These are phyloP conservation scores for Venturia pyrina DNA, from an alignment of 2,329 filamentous ascomycete species.

Conservation along the genomic window DNA sequence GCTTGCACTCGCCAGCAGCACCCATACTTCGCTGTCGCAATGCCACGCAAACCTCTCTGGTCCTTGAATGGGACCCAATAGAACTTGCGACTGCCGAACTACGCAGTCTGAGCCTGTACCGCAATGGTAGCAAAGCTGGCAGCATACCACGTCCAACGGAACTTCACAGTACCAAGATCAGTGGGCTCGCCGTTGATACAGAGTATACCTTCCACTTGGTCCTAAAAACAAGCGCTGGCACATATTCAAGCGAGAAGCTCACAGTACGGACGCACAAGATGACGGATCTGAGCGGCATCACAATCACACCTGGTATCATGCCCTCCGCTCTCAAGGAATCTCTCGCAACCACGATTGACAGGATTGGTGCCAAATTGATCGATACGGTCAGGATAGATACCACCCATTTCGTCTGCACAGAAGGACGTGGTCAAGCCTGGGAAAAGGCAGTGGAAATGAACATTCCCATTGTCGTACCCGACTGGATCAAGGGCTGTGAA, in stretches of 20 bases:
- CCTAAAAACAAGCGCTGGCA: constrained; percentile 81
- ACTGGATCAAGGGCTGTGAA: constrained; percentile 97
- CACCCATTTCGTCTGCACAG: constrained; percentile 95
- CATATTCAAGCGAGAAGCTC: constrained; percentile 72
- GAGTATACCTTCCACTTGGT: constrained; percentile 94
- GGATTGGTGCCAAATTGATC: constrained; percentile 86
- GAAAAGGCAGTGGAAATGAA: constrained; percentile 97
- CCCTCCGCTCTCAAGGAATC: constrained; percentile 62
- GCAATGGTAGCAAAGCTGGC: constrained; percentile 93
- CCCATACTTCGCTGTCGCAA: constrained; percentile 87
- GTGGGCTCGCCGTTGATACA: constrained; percentile 87
- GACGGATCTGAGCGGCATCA: constrained; percentile 93
- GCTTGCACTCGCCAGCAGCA: constrained; percentile 62
- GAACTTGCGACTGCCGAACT: constrained; percentile 86
- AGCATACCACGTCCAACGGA: constrained; percentile 80
- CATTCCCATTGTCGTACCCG: constrained; percentile 89
- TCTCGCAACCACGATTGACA: constrained; percentile 64
- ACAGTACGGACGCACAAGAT: constrained; percentile 92
- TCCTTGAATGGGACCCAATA: constrained; percentile 96
- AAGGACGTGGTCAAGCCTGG: constrained; percentile 82
- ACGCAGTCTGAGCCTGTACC: constrained; percentile 79
- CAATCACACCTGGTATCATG: constrained; percentile 82
- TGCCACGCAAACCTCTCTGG: constrained; percentile 95
- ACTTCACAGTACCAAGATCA: constrained; percentile 94
- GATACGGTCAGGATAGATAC: constrained; percentile 92